phyloP scores from a whole-genome alignment of 495 filamentous ascomycete species.

The Penicillium tannophilum region DNA sequence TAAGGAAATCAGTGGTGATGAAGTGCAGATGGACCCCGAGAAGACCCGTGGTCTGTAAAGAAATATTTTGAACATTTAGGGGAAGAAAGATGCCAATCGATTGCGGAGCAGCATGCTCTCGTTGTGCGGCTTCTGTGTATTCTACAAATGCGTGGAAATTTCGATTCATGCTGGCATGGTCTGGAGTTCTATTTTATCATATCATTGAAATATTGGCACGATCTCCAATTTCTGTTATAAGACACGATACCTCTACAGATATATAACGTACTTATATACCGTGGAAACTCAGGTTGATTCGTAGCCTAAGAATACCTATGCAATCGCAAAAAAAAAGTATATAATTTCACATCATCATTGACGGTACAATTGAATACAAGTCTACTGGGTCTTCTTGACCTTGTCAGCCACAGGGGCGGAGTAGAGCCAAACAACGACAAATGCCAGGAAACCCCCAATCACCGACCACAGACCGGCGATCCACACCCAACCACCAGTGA shows the following conservation, averaged over 20 bases:
- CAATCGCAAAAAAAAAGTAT: conserved; percentile 6
- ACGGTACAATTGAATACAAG: conserved; percentile 23
- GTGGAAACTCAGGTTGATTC: conserved; percentile 8
- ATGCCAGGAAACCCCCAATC: conserved; percentile 78
- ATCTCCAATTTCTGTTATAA: conserved; percentile 14
- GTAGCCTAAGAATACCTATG: not conserved
- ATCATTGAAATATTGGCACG: conserved; percentile 9
- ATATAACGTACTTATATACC: not conserved
- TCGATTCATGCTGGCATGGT: conserved; percentile 34
- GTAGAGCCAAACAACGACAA: conserved; percentile 89
- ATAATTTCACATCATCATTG: conserved; percentile 23
- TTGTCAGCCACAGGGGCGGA: conserved; percentile 59
- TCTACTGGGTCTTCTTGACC: conserved; percentile 74
- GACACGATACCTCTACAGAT: not conserved
- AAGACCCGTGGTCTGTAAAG: conserved; percentile 48
- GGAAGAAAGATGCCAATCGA: conserved; percentile 1
- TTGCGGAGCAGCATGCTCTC: not conserved
- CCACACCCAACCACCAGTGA: conserved; percentile 94
- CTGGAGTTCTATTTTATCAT: conserved; percentile 23
- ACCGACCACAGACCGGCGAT: conserved; percentile 86
- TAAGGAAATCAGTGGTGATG: conserved; percentile 48
- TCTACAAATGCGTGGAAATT: conserved; percentile 7
- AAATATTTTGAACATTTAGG: conserved; percentile 1
- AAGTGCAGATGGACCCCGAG: conserved; percentile 54
- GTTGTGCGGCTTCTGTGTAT: conserved; percentile 12